Conservation (phyloP, 345 rosid genomes). For the Cardamine resedifolia region DNA sequence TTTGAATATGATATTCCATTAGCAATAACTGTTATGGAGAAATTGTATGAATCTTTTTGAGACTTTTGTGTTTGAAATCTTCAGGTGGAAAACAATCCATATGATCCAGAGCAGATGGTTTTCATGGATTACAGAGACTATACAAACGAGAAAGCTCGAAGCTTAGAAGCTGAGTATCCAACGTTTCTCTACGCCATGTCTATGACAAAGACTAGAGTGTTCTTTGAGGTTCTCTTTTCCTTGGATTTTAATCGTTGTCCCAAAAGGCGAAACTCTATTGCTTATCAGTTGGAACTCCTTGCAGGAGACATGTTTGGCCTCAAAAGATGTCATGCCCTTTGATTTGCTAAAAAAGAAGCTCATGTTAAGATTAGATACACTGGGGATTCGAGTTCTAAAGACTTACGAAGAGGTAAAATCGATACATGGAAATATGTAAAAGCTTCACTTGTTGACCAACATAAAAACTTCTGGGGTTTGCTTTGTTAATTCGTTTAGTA, state of each 20-base stretch:
- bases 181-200: conserved; percentile 94
- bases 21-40: neutral
- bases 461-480: neutral
- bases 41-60: neutral
- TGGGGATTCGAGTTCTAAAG: conserved; percentile 67
- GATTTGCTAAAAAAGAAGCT: conserved; percentile 78
- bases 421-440: neutral
- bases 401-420: conserved; percentile 78
- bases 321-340: conserved; percentile 88
- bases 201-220: conserved; percentile 74
- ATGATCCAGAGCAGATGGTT: conserved; percentile 92
- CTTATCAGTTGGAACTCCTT: conserved; percentile 24
- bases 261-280: conserved; percentile 10
- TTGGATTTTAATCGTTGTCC: neutral
- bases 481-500: conserved; percentile 6
- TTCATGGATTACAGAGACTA: conserved; percentile 97
- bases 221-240: conserved; percentile 70
- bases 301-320: conserved; percentile 98
- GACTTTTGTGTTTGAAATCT: conserved; percentile 22
- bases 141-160: conserved; percentile 49
- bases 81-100: conserved; percentile 94
- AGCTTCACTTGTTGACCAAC: conserved; percentile 4
- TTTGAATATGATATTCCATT: conserved; percentile 7
- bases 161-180: conserved; percentile 68
- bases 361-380: conserved; percentile 67